Evolutionary conservation across 2,329 filamentous ascomycete species (phyloP), one percentile per base, ranked within the genome.

Genomic region (Periconia digitata): DNA sequence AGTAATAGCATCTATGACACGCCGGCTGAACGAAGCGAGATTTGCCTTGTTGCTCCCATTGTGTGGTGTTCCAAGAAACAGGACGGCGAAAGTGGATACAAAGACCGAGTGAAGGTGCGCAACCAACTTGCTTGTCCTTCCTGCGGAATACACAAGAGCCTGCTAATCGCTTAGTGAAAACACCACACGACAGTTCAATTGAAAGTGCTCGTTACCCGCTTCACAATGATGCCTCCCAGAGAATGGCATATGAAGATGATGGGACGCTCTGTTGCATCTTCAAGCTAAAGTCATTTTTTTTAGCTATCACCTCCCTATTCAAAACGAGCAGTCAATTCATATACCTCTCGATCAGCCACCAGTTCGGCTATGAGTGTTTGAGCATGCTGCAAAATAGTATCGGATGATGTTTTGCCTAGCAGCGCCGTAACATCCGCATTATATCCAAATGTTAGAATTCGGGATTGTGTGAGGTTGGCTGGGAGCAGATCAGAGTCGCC

Each of bases 241-340:
- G 71, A 74, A 52, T 74, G 71, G 24, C 69, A 73, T 17, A 74
- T 43, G 49, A 74, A 75, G 20, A 74, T 69, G 23, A 75, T 70
- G 4, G 72, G 72, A 46, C 63, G 67, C 21, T 66, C 43, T 29
- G 52, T 54, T 20, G 58, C 61, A 47, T 63, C 56, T 47, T 69
- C 64, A 29, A 66, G 52, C 67, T 72, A 40, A 32, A 32, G 27
- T 16, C 23, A 23, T 22, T 8, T 23, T 39, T 46, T 40, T 51
- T 46, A 57, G 50, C 22, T 42, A n/a, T 16, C 23, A 46, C 12
- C 12, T 27, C 15, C 6, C 7, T 29, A 13, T 16, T 47, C 20
- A 17, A 34, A 21, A 10, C 20, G n/a, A 15, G 35, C 27, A 32
- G 27, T 32, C 27, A 32, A 32, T 13, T 32, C 27, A 43, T 40